Evolutionary conservation across 2,329 filamentous ascomycete genomes (phyloP).

Genomic region (Claviceps monticola): DNA sequence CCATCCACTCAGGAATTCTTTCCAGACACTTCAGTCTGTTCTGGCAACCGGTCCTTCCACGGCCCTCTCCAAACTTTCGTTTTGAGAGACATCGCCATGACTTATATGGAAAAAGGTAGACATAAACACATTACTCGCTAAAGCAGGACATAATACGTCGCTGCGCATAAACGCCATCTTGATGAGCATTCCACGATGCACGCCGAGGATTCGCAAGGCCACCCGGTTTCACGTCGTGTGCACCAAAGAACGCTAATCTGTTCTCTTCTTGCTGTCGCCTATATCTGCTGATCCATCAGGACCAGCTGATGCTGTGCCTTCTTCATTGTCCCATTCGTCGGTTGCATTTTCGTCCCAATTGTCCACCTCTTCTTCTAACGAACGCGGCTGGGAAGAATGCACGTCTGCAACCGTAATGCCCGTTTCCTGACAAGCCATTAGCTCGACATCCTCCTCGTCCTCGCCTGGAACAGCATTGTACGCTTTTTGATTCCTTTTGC

Average conservation of each 20-base stretch:
- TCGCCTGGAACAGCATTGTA: conserved; percentile 58
- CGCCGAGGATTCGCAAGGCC: background rate
- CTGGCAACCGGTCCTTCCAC: no score
- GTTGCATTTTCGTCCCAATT: conserved; percentile 81
- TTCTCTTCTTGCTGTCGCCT: conserved; percentile 20
- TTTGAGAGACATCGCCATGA: background rate
- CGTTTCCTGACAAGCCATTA: conserved; percentile 58
- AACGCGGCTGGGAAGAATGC: conserved; percentile 16
- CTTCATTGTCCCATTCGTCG: conserved; percentile 43
- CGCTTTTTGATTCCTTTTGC: conserved; percentile 59
- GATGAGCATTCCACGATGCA: background rate
- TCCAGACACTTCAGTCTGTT: no score
- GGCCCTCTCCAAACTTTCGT: no score
- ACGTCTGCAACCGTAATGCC: conserved; percentile 35
- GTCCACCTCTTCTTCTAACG: conserved; percentile 70
- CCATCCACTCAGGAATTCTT: no score
- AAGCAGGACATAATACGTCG: background rate
- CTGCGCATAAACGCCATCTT: conserved; percentile 1
- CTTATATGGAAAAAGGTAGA: background rate
- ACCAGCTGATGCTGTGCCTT: conserved; percentile 10
- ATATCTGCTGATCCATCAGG: conserved; percentile 13
- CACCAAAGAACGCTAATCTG: conserved; percentile 12
- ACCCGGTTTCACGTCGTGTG: background rate
- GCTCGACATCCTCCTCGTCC: conserved; percentile 56
- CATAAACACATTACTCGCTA: background rate